Conservation (phyloP, 192 early-diverging fungal species). For the Spizellomyces sp. region DNA sequence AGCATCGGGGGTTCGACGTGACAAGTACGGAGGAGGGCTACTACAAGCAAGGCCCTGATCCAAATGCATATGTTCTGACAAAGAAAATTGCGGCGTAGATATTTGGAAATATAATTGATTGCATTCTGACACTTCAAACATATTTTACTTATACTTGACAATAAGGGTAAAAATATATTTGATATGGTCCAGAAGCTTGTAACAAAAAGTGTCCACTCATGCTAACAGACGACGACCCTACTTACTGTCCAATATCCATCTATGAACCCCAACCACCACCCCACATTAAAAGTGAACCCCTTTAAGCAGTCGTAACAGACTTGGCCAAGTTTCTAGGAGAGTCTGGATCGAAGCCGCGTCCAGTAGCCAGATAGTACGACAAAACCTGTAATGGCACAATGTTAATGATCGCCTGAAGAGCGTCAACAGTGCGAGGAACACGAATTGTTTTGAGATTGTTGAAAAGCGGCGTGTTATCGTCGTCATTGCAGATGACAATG, state of each 20-base stretch:
- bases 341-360: constrained; percentile 94
- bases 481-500: constrained; percentile 53
- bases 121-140: no score
- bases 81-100: no score
- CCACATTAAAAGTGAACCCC: no score
- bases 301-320: constrained; percentile 31
- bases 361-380: constrained; percentile 66
- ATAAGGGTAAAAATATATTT: no score
- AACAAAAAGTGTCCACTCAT: no score
- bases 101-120: no score
- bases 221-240: no score
- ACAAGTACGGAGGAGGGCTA: neutral
- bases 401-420: constrained; percentile 62
- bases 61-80: neutral
- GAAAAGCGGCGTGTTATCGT: constrained; percentile 41
- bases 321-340: constrained; percentile 66
- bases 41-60: constrained; percentile 6
- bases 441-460: constrained; percentile 43
- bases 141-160: no score
- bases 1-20: constrained; percentile 2
- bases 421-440: constrained; percentile 58
- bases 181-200: no score
- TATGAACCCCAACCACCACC: no score
- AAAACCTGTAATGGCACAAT: constrained; percentile 62
- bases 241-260: no score